Percentiles rank a stretch among this genome's conserved stretches.
Evolutionary conservation across 768 basidiomycete species (phyloP).

Genomic region (Aureoboletus auriporus): DNA sequence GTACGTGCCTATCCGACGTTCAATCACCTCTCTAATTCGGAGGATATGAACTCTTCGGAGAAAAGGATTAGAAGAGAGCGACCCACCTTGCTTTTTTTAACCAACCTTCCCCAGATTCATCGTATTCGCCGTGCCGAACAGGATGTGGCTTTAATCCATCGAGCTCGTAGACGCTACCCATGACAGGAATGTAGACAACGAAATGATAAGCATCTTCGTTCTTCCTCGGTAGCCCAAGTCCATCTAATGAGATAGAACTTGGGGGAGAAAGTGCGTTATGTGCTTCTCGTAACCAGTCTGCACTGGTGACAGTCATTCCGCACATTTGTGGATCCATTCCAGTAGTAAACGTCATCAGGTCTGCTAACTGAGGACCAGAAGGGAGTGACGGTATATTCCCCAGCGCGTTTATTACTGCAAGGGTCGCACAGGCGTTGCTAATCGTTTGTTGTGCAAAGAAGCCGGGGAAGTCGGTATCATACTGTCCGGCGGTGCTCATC

Average conservation of each 20-base stretch:
- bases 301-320: slow-evolving; percentile 75
- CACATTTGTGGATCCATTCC: slow-evolving; percentile 88
- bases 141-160: slow-evolving; percentile 84
- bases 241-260: slow-evolving; percentile 82
- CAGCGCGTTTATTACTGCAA: slow-evolving; percentile 89
- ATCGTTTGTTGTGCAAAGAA: slow-evolving; percentile 94
- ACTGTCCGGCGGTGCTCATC: slow-evolving; percentile 46
- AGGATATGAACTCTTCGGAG: slow-evolving; percentile 16
- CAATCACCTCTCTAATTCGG: slow-evolving; percentile 67
- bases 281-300: slow-evolving; percentile 75
- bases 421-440: slow-evolving; percentile 95
- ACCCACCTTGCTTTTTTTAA: slow-evolving; percentile 67
- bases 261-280: slow-evolving; percentile 95
- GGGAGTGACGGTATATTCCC: slow-evolving; percentile 70
- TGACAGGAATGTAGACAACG: slow-evolving; percentile 84
- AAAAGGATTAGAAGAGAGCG: slow-evolving; percentile 3
- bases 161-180: slow-evolving; percentile 86
- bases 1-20: slow-evolving; percentile 86
- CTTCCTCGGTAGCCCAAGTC: slow-evolving; percentile 64
- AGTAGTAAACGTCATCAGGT: slow-evolving; percentile 70
- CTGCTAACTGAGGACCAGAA: slow-evolving; percentile 63
- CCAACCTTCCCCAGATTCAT: slow-evolving; percentile 78
- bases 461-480: slow-evolving; percentile 74
- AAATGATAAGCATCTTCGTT: slow-evolving; percentile 94
- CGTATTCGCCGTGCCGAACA: slow-evolving; percentile 74